Evolutionary conservation across 306 rosid genomes (phyloP).

Genomic region (Trichosanthes cucumerina): DNA sequence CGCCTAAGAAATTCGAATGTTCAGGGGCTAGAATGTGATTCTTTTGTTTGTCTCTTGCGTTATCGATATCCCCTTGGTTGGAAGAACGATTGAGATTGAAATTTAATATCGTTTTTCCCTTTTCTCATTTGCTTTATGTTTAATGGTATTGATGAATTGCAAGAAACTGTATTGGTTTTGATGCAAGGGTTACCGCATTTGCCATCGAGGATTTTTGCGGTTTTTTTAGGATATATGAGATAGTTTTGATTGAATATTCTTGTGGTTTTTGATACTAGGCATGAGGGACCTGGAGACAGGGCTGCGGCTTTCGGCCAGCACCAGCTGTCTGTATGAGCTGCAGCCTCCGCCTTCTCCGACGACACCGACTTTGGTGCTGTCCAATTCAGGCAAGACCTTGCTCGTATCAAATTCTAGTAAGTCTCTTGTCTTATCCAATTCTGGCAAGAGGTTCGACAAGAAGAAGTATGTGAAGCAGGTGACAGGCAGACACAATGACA

Average conservation of each 20-base stretch:
- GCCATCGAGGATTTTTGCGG: not conserved
- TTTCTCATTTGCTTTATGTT: not conserved
- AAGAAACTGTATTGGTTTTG: not conserved
- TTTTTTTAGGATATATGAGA: not conserved
- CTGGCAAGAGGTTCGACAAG: slow-evolving; percentile 48
- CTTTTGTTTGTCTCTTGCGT: not conserved
- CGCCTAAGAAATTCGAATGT: not conserved
- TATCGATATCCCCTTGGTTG: not conserved
- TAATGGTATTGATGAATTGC: not conserved
- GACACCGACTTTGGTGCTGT: slow-evolving; percentile 35
- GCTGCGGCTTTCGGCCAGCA: slow-evolving; percentile 1
- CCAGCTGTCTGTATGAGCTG: slow-evolving; percentile 32
- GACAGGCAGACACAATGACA: slow-evolving; percentile 74
- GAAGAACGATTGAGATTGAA: not conserved
- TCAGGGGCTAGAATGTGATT: not conserved
- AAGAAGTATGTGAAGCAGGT: slow-evolving; percentile 80
- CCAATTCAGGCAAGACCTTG: slow-evolving; percentile 44
- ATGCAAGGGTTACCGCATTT: not conserved
- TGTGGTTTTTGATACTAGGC: slow-evolving; percentile 2
- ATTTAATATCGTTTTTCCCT: not conserved
- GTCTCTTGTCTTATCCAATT: slow-evolving; percentile 40
- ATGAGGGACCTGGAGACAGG: slow-evolving; percentile 34
- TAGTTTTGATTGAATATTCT: not conserved
- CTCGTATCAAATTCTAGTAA: slow-evolving; percentile 38
- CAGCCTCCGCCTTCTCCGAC: slow-evolving; percentile 34